A percentile compares a stretch with the other conserved stretches of the same genome.
Evolutionary conservation across 768 basidiomycete species (phyloP).

Genomic region (Lactarius indigo): DNA sequence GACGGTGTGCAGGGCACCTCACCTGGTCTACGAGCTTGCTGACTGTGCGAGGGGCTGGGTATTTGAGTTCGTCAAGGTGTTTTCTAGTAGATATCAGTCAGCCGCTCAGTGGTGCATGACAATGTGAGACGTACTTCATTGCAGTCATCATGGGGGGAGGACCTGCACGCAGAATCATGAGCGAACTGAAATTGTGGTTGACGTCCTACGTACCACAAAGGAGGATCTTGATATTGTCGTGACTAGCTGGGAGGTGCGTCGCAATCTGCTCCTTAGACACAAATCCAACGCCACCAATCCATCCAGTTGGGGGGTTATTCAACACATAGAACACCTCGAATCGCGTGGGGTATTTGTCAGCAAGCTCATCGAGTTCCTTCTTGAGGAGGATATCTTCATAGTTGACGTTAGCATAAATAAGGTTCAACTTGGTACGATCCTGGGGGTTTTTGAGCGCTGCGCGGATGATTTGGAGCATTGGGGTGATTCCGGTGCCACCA

Average conservation of each 20-base stretch:
- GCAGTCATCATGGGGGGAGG: slow-evolving; percentile 76
- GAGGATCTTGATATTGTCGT: slow-evolving; percentile 73
- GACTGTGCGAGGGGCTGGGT: slow-evolving; percentile 82
- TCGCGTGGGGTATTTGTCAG: slow-evolving; percentile 52
- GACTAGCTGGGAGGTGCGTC: slow-evolving; percentile 64
- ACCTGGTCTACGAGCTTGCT: slow-evolving; percentile 93
- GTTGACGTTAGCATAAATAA: slow-evolving; percentile 97
- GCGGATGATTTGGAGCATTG: slow-evolving; percentile 97
- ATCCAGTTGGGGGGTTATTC: slow-evolving; percentile 86
- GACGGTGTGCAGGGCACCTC: slow-evolving; percentile 12
- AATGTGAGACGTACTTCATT: slow-evolving; percentile 58
- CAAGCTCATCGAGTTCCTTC: slow-evolving; percentile 80
- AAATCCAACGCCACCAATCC: slow-evolving; percentile 90
- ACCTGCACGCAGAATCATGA: slow-evolving; percentile 35
- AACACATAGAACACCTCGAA: slow-evolving; percentile 89
- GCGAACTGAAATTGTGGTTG: not conserved
- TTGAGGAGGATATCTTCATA: slow-evolving; percentile 89
- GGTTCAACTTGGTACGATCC: slow-evolving; percentile 76
- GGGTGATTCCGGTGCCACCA: slow-evolving; percentile 97
- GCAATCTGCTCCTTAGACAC: slow-evolving; percentile 91
- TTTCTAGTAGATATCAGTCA: slow-evolving; percentile 48
- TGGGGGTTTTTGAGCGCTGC: slow-evolving; percentile 86
- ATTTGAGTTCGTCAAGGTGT: slow-evolving; percentile 83
- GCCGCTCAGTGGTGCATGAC: slow-evolving; percentile 15
- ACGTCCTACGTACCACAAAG: slow-evolving; percentile 62